These are phyloP conservation scores for Apiospora rasikravindrae DNA, from an alignment of 2,329 filamentous ascomycete species.

Conservation along the genomic window DNA sequence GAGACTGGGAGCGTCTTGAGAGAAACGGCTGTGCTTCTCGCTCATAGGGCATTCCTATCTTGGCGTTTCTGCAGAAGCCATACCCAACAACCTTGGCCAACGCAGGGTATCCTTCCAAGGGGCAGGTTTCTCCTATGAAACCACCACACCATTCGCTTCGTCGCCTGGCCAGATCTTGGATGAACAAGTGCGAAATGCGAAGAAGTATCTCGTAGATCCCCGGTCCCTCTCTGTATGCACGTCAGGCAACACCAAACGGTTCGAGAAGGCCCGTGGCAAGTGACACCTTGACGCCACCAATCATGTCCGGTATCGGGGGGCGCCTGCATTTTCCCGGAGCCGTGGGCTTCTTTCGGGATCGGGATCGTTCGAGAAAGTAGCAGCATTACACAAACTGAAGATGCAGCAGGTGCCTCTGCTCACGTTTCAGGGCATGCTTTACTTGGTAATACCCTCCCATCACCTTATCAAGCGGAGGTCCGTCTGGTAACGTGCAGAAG, in stretches of 20 bases:
- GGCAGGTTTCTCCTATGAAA: neutral
- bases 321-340: neutral
- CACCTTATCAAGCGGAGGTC: no score
- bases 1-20: neutral
- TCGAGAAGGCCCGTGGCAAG: neutral
- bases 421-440: neutral
- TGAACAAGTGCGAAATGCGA: neutral
- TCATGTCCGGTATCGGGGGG: neutral
- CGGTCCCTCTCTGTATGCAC: neutral
- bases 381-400: neutral
- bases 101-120: neutral
- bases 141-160: neutral
- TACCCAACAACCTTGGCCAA: neutral
- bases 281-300: neutral
- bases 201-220: neutral
- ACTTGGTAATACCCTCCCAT: neutral
- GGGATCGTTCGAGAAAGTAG: neutral
- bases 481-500: no score
- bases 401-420: neutral
- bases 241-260: neutral
- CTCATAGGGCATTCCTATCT: neutral
- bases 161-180: neutral
- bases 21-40: neutral
- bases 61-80: neutral
- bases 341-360: neutral